Conservation (phyloP, 495 filamentous ascomycete genomes). For the Podospora pseudoanserina region DNA sequence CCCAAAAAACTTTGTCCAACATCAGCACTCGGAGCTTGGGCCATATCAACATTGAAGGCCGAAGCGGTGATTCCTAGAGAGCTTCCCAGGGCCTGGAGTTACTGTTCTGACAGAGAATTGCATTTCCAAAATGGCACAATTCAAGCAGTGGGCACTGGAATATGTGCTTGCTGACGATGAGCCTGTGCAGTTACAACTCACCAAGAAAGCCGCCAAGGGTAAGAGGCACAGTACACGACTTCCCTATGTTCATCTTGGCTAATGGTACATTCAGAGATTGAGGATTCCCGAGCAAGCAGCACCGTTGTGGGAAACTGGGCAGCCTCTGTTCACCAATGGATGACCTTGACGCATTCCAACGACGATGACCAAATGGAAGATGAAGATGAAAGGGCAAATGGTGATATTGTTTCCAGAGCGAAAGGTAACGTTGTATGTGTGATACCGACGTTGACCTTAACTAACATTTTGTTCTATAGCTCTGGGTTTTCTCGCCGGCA, state of each 20-base stretch:
- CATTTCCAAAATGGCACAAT: constrained; percentile 36
- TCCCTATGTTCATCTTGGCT: not conserved
- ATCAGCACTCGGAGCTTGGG: not conserved
- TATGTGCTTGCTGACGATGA: constrained; percentile 48
- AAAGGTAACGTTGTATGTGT: constrained; percentile 25
- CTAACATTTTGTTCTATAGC: constrained; percentile 21
- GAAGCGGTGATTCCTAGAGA: constrained; percentile 5
- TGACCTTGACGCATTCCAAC: constrained; percentile 30
- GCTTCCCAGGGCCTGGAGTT: not conserved
- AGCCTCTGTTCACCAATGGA: constrained; percentile 47
- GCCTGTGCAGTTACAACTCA: constrained; percentile 31
- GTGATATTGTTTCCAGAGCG: constrained; percentile 42
- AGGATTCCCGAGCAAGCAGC: constrained; percentile 40
- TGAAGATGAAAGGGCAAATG: constrained; percentile 33
- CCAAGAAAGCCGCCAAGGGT: constrained; percentile 42
- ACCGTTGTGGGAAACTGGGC: constrained; percentile 46
- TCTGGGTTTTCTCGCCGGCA: constrained; percentile 44
- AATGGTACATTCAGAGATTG: constrained; percentile 33
- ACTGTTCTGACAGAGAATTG: not conserved
- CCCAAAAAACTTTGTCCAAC: not conserved
- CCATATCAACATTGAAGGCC: not conserved
- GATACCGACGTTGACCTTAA: not conserved
- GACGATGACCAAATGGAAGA: constrained; percentile 29
- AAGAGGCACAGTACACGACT: not conserved
- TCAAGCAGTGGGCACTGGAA: constrained; percentile 45